Conservation (phyloP, 2,329 filamentous ascomycete genomes). For the Exserohilum turcica region DNA sequence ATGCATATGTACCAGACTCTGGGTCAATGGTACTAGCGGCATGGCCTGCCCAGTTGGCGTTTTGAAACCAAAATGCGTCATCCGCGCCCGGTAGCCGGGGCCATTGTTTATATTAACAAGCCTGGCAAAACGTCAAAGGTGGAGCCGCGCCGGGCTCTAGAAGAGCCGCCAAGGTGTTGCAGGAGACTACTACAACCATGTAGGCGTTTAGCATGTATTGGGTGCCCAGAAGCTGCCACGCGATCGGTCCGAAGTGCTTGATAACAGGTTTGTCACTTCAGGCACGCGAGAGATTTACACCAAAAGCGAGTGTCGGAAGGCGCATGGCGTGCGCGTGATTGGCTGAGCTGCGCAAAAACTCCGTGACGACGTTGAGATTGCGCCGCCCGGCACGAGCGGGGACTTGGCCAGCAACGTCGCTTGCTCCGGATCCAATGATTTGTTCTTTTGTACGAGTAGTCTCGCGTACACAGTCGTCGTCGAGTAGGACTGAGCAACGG, state of each 20-base stretch:
- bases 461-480: too few relatives aligned
- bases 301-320: slow-evolving; percentile 1
- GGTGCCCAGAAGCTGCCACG: slow-evolving; percentile 3
- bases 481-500: background rate
- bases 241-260: slow-evolving; percentile 16
- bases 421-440: background rate
- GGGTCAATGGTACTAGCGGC: slow-evolving; percentile 1
- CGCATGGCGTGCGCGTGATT: slow-evolving; percentile 4
- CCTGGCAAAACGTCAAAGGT: slow-evolving; percentile 6
- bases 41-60: slow-evolving; percentile 4
- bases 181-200: slow-evolving; percentile 3
- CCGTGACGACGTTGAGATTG: slow-evolving; percentile 5
- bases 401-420: background rate
- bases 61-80: slow-evolving; percentile 15
- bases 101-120: slow-evolving; percentile 7
- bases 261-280: slow-evolving; percentile 14
- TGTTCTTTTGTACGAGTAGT: background rate
- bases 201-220: slow-evolving; percentile 15
- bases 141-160: slow-evolving; percentile 9
- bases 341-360: background rate
- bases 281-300: slow-evolving; percentile 8
- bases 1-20: slow-evolving; percentile 3
- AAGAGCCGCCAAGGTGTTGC: slow-evolving; percentile 15
- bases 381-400: background rate
- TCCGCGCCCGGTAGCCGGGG: slow-evolving; percentile 5